A percentile compares a stretch with the other conserved stretches of the same genome.
Evolutionary conservation across 345 rosid species (phyloP).

Genomic region (Eucalyptus cloeziana): DNA sequence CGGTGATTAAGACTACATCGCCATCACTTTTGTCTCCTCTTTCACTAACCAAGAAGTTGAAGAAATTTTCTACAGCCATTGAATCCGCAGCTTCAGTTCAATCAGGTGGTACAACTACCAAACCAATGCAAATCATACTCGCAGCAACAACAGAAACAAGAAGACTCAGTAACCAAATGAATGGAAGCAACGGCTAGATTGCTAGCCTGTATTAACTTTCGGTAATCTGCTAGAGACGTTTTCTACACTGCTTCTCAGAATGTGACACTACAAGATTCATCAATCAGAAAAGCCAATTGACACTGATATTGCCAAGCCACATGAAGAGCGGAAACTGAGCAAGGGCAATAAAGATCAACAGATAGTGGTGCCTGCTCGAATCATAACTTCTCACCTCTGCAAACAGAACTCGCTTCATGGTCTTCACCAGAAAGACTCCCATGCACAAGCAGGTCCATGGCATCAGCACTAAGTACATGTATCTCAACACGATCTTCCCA

Average conservation of each 20-base stretch:
- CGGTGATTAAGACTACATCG: background rate
- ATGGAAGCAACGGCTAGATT: background rate
- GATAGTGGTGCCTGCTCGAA: slow-evolving; percentile 85
- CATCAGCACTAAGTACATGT: slow-evolving; percentile 68
- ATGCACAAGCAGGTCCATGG: slow-evolving; percentile 78
- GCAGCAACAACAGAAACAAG: background rate
- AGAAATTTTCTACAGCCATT: background rate
- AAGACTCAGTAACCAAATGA: background rate
- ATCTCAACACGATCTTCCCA: slow-evolving; percentile 60
- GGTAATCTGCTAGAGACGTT: slow-evolving; percentile 3
- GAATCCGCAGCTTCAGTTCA: background rate
- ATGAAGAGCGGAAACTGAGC: slow-evolving; percentile 79
- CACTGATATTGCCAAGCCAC: slow-evolving; percentile 91
- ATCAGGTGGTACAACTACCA: background rate
- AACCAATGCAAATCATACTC: background rate
- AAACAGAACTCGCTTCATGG: slow-evolving; percentile 91
- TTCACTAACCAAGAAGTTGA: background rate
- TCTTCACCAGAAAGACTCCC: slow-evolving; percentile 89
- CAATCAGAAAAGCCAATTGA: slow-evolving; percentile 61
- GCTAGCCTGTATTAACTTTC: background rate
- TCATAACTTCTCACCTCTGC: slow-evolving; percentile 83
- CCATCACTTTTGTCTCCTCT: background rate
- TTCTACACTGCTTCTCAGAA: slow-evolving; percentile 3
- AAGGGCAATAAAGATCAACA: slow-evolving; percentile 75
- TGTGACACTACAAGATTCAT: slow-evolving; percentile 5